Conservation (phyloP, 2,329 filamentous ascomycete genomes). For the Fusarium oligoseptatum region DNA sequence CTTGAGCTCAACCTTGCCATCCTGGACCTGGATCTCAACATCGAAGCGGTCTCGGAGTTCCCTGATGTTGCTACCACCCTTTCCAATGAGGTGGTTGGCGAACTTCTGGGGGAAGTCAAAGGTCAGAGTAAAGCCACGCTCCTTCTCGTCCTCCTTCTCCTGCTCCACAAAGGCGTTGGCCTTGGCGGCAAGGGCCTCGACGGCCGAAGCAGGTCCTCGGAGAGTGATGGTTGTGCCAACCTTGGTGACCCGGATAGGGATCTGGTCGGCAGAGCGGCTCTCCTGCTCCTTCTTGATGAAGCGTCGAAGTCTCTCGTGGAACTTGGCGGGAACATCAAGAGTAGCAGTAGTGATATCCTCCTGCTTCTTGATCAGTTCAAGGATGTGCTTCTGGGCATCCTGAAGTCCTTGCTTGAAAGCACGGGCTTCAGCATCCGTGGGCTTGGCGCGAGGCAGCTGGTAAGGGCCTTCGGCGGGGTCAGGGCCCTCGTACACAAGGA, state of each 20-base stretch:
- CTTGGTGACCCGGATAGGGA: constrained; percentile 71
- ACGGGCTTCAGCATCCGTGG: constrained; percentile 63
- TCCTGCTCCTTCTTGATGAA: constrained; percentile 77
- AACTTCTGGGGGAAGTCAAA: constrained; percentile 97
- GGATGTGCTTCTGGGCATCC: constrained; percentile 69
- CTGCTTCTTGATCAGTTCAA: constrained; percentile 70
- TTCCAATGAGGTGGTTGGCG: constrained; percentile 85
- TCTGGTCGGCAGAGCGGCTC: constrained; percentile 67
- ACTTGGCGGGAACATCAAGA: constrained; percentile 73
- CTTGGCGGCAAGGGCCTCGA: constrained; percentile 79
- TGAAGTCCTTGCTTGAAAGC: constrained; percentile 68
- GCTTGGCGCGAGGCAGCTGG: constrained; percentile 67
- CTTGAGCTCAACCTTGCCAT: constrained; percentile 95
- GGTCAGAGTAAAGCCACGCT: constrained; percentile 85
- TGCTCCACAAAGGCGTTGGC: constrained; percentile 85
- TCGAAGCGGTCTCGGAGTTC: constrained; percentile 76
- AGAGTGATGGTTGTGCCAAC: constrained; percentile 75
- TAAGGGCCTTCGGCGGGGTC: constrained; percentile 61
- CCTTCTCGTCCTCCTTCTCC: constrained; percentile 92
- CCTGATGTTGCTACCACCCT: constrained; percentile 75
- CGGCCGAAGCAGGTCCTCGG: constrained; percentile 80
- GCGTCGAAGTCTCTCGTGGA: constrained; percentile 72
- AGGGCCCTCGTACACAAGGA: constrained; percentile 82
- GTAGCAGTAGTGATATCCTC: constrained; percentile 64
- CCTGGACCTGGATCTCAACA: constrained; percentile 87